Percentiles rank a stretch among this genome's conserved stretches.
Conservation (phyloP, 2,329 filamentous ascomycete species). For the Hypocrella siamensis region DNA sequence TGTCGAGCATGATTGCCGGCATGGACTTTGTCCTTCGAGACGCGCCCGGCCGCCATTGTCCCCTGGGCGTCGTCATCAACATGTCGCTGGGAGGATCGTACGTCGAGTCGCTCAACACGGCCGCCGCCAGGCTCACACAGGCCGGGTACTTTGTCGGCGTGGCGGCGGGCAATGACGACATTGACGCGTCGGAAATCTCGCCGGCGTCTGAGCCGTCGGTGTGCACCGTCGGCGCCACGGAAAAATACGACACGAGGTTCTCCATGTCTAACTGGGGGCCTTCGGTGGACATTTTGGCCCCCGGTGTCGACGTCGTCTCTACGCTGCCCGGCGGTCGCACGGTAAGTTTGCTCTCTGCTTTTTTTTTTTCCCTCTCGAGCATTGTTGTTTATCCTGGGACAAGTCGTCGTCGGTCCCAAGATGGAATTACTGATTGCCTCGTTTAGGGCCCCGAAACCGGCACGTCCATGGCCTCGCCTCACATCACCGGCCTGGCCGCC, state of each 20-base stretch:
- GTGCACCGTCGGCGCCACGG: slow-evolving; percentile 30
- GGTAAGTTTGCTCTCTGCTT: slow-evolving; percentile 10
- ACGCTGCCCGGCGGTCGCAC: slow-evolving; percentile 23
- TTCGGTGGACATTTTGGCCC: slow-evolving; percentile 27
- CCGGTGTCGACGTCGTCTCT: slow-evolving; percentile 24
- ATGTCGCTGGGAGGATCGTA: slow-evolving; percentile 32
- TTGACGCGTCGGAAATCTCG: slow-evolving; percentile 20
- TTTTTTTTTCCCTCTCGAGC: too few relatives aligned
- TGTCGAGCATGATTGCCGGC: slow-evolving; percentile 21
- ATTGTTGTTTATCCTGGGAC: too few relatives aligned
- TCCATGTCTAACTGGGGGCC: slow-evolving; percentile 30
- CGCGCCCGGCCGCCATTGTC: slow-evolving; percentile 16
- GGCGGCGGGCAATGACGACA: slow-evolving; percentile 31
- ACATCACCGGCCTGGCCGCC: slow-evolving; percentile 22
- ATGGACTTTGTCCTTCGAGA: slow-evolving; percentile 22
- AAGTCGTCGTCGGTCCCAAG: too few relatives aligned
- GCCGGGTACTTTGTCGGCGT: slow-evolving; percentile 31
- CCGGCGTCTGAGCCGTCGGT: slow-evolving; percentile 24
- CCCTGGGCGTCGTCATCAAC: slow-evolving; percentile 27
- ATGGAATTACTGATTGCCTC: neutral
- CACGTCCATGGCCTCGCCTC: slow-evolving; percentile 31
- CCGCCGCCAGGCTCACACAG: slow-evolving; percentile 22
- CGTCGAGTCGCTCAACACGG: slow-evolving; percentile 26
- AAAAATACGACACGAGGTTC: slow-evolving; percentile 17
- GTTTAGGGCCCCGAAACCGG: slow-evolving; percentile 20